phyloP scores from a whole-genome alignment of 352 stramenopile genomes.

The Phytophthora sp. region DNA sequence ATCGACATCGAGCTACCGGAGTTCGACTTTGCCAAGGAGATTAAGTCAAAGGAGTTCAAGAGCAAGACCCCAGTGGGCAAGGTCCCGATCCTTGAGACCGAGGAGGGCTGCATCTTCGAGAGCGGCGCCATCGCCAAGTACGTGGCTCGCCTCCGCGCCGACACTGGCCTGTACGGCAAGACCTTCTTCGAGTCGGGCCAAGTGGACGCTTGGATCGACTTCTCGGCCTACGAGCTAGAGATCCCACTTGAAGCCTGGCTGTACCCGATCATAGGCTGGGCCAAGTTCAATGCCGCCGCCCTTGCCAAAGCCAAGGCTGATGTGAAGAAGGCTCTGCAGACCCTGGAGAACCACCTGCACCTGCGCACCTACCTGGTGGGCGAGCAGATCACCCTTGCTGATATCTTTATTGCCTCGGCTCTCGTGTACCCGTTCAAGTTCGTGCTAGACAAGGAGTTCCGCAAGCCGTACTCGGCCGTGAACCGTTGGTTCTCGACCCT shows the following conservation, averaged over 20 bases:
- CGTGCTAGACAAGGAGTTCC: constrained; percentile 89
- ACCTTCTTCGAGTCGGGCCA: constrained; percentile 92
- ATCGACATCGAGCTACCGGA: constrained; percentile 83
- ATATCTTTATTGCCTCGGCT: constrained; percentile 90
- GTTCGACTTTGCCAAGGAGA: constrained; percentile 68
- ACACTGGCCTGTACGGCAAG: constrained; percentile 89
- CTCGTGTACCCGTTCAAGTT: constrained; percentile 96
- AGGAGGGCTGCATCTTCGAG: constrained; percentile 85
- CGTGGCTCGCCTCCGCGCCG: constrained; percentile 86
- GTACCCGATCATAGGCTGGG: constrained; percentile 89
- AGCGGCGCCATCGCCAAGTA: constrained; percentile 94
- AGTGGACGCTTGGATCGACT: constrained; percentile 96
- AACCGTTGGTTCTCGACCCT: constrained; percentile 93
- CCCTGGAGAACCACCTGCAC: constrained; percentile 6
- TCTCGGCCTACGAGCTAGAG: constrained; percentile 91
- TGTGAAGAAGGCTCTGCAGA: constrained; percentile 62
- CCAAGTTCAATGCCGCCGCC: constrained; percentile 77
- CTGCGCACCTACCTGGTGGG: constrained; percentile 93
- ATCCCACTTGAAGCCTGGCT: constrained; percentile 88
- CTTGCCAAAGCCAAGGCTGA: constrained; percentile 90
- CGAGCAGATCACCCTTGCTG: constrained; percentile 93
- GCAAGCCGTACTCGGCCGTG: constrained; percentile 89
- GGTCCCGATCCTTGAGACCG: constrained; percentile 88
- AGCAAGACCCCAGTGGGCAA: constrained; percentile 91
- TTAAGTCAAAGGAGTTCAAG: constrained; percentile 76